Conservation (phyloP, 2,329 filamentous ascomycete genomes). For the Gaeumannomyces sp. region DNA sequence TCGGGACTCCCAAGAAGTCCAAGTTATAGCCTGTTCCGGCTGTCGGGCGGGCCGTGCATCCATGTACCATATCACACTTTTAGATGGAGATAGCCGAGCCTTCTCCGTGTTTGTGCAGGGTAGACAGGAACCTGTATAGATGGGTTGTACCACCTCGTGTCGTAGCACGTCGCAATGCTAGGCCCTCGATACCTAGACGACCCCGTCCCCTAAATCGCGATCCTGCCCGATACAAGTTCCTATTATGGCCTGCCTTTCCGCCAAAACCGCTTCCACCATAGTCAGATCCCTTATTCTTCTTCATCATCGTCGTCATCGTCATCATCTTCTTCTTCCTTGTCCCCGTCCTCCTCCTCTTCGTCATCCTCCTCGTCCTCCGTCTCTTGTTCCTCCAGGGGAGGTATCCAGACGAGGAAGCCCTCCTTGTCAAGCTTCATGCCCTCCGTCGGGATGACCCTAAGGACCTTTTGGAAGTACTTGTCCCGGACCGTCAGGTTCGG, state of each 20-base stretch:
- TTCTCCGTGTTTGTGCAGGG: neutral
- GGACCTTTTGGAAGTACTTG: conserved; percentile 86
- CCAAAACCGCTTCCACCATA: neutral
- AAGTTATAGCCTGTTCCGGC: conserved; percentile 3
- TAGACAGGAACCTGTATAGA: neutral
- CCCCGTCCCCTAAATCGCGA: neutral
- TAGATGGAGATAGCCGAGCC: neutral
- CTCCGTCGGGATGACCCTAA: conserved; percentile 74
- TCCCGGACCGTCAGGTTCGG: conserved; percentile 75
- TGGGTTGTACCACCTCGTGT: neutral
- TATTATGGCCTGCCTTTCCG: neutral
- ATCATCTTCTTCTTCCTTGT: neutral
- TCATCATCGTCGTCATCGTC: neutral
- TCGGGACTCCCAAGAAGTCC: conserved; percentile 4
- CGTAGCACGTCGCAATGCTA: neutral
- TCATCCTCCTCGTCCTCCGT: conserved; percentile 10
- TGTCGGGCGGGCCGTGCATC: neutral
- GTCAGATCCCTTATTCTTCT: neutral
- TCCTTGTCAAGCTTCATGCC: conserved; percentile 67
- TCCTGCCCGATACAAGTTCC: neutral
- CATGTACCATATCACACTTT: neutral
- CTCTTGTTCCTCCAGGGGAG: conserved; percentile 30
- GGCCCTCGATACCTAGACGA: neutral
- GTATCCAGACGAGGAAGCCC: conserved; percentile 57
- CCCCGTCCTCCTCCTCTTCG: conserved; percentile 5